Percentiles rank a stretch among this genome's conserved stretches.
Conservation (phyloP, 176 grass and related monocot species). For the Oropetium thomaeum region DNA sequence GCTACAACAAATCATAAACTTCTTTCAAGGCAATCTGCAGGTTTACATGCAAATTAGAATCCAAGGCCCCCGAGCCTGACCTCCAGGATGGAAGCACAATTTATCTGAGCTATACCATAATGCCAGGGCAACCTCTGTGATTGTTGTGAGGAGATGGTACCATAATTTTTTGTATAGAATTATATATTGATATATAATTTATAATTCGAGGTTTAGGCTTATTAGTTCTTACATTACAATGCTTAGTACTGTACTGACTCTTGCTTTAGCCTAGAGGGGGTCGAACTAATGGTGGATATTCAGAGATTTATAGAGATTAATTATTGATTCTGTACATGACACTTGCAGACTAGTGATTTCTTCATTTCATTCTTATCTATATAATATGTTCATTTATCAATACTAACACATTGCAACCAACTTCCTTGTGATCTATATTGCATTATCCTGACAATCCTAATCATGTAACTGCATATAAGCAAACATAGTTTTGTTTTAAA, state of each 20-base stretch:
- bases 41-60: conserved; percentile 52
- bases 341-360: neutral
- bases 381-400: neutral
- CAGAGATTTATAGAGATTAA: neutral
- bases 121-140: neutral
- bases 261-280: neutral
- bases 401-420: neutral
- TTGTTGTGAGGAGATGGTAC: neutral
- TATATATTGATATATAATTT: conserved; percentile 16
- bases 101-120: neutral
- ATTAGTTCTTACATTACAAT: conserved; percentile 14
- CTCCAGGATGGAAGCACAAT: neutral
- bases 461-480: neutral
- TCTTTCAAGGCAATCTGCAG: conserved; percentile 45
- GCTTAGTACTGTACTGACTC: neutral
- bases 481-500: neutral
- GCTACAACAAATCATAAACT: conserved; percentile 55
- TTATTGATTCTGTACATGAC: conserved; percentile 16
- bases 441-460: neutral
- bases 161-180: conserved; percentile 23
- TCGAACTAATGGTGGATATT: neutral
- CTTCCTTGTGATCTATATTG: neutral
- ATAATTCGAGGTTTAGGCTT: conserved; percentile 19
- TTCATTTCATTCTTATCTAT: neutral
- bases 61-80: neutral